A percentile compares a stretch with the other conserved stretches of the same genome.
Conservation (phyloP, 2,329 filamentous ascomycete species). For the Chaetomium olivaceum region DNA sequence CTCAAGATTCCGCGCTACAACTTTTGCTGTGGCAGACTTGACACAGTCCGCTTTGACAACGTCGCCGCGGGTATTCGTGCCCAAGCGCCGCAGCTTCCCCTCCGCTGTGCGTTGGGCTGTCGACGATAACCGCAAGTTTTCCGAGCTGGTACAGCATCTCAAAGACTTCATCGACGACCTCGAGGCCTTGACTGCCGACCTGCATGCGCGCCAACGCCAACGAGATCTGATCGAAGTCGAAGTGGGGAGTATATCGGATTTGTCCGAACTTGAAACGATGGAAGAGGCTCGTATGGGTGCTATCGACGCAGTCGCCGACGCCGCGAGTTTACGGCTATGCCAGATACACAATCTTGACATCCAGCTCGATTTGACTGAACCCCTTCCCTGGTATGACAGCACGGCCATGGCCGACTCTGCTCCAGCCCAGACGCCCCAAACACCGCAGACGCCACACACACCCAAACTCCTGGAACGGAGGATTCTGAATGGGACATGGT, state of each 20-base stretch:
- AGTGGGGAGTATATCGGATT: neutral
- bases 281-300: slow-evolving; percentile 3
- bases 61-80: neutral
- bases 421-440: neutral
- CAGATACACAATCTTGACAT: neutral
- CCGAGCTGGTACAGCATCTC: neutral
- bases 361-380: neutral
- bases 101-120: neutral
- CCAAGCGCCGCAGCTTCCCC: neutral
- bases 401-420: neutral
- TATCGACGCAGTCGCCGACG: neutral
- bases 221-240: neutral
- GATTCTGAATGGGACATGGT: neutral
- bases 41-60: neutral
- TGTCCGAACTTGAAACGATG: neutral
- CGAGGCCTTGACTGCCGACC: neutral
- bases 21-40: no score
- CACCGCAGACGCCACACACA: neutral
- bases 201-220: neutral
- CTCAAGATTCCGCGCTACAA: no score
- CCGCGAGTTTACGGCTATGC: neutral
- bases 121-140: slow-evolving; percentile 1
- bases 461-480: neutral
- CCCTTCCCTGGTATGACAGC: no score
- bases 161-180: slow-evolving; percentile 9